Evolutionary conservation across 169 alveolate genomes (phyloP).

Genomic region (Cryptosporidium sp.): DNA sequence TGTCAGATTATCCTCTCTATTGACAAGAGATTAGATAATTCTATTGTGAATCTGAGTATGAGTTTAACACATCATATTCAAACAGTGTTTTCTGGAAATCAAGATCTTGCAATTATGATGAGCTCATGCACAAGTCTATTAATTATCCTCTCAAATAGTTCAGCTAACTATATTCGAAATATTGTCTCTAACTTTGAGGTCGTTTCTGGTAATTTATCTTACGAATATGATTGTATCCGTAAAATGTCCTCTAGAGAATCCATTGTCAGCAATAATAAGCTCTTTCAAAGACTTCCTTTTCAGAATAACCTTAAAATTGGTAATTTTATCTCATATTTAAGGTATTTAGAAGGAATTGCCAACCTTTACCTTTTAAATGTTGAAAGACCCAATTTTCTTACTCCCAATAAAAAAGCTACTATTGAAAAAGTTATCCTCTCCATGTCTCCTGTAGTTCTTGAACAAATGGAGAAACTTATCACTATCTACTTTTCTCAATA

Average conservation of each 20-base stretch:
- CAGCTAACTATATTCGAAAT: slow-evolving; percentile 6
- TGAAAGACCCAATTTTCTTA: slow-evolving; percentile 32
- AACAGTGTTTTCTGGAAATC: background rate
- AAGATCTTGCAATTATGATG: slow-evolving; percentile 20
- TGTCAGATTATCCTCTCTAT: background rate
- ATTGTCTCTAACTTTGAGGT: slow-evolving; percentile 11
- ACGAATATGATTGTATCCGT: background rate
- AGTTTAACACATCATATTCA: slow-evolving; percentile 43
- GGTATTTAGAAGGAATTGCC: slow-evolving; percentile 22
- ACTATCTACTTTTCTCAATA: slow-evolving; percentile 1
- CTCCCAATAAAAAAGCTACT: slow-evolving; percentile 14
- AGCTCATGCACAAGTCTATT: slow-evolving; percentile 57
- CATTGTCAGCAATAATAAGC: background rate
- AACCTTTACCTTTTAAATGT: slow-evolving; percentile 11
- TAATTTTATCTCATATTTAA: slow-evolving; percentile 18
- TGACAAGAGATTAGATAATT: slow-evolving; percentile 10
- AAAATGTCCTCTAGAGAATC: slow-evolving; percentile 1
- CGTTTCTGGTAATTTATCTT: background rate
- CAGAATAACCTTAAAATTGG: slow-evolving; percentile 4
- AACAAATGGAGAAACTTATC: slow-evolving; percentile 21
- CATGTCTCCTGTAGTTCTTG: background rate
- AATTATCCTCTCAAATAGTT: slow-evolving; percentile 6
- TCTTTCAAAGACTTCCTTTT: background rate
- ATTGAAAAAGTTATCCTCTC: slow-evolving; percentile 8
- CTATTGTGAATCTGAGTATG: slow-evolving; percentile 37